These are phyloP conservation scores for Phytophthora sp. DNA, from an alignment of 352 stramenopile species.

Conservation along the genomic window DNA sequence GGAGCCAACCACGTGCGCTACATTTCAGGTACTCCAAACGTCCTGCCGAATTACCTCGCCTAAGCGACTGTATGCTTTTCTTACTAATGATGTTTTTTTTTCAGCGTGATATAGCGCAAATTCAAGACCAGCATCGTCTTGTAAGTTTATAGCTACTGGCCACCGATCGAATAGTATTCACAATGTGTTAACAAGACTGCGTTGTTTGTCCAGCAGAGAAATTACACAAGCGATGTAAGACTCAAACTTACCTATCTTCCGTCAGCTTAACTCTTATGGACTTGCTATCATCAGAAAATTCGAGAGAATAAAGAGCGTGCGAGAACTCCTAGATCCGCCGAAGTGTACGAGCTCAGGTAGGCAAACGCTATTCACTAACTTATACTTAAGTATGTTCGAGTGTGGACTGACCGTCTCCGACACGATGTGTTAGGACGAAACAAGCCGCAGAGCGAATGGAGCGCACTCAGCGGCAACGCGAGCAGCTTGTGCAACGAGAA, in stretches of 20 bases:
- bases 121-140: slow-evolving; percentile 47
- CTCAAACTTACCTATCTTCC: not conserved
- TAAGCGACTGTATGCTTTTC: not conserved
- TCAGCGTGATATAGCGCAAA: slow-evolving; percentile 49
- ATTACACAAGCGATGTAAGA: slow-evolving; percentile 46
- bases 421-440: slow-evolving; percentile 63
- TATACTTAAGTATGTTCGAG: too few relatives aligned
- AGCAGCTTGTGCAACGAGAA: slow-evolving; percentile 51
- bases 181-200: too few relatives aligned
- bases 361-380: too few relatives aligned
- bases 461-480: slow-evolving; percentile 47
- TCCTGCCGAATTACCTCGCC: not conserved
- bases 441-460: slow-evolving; percentile 58
- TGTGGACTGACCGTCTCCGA: not conserved
- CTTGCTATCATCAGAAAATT: slow-evolving; percentile 55
- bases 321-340: slow-evolving; percentile 28
- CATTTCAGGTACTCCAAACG: slow-evolving; percentile 49
- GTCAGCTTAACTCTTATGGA: too few relatives aligned
- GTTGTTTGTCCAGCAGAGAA: too few relatives aligned
- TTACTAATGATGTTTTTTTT: slow-evolving; percentile 4
- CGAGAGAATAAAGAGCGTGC: slow-evolving; percentile 62
- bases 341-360: slow-evolving; percentile 41
- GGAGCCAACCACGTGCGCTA: slow-evolving; percentile 57
- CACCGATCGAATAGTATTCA: too few relatives aligned
- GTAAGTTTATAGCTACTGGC: too few relatives aligned